These are phyloP conservation scores for Clarkia xantiana DNA, from an alignment of 345 rosid species.

Conservation along the genomic window DNA sequence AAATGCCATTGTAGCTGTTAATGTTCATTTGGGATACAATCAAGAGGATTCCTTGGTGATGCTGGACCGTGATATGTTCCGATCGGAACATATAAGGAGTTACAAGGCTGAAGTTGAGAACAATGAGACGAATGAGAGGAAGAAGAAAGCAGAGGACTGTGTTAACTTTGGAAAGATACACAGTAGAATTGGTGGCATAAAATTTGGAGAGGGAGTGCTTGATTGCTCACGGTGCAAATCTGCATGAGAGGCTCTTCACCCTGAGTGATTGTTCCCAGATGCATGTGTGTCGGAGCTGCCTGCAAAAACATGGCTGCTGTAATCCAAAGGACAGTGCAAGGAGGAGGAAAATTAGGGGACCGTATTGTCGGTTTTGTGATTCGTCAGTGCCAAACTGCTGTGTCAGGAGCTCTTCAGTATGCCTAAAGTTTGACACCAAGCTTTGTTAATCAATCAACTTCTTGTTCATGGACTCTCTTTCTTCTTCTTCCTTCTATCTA, in stretches of 20 bases:
- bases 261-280: slow-evolving; percentile 68
- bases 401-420: slow-evolving; percentile 77
- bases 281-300: slow-evolving; percentile 56
- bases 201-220: slow-evolving; percentile 92
- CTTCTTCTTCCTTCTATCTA: no score
- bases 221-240: slow-evolving; percentile 72
- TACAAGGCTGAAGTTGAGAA: slow-evolving; percentile 85
- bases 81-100: slow-evolving; percentile 75
- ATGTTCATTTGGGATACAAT: slow-evolving; percentile 85
- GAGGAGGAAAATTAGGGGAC: slow-evolving; percentile 64
- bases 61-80: slow-evolving; percentile 88
- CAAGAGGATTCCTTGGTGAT: slow-evolving; percentile 89
- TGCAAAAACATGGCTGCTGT: slow-evolving; percentile 49
- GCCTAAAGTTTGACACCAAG: slow-evolving; percentile 51
- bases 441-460: slow-evolving; percentile 37
- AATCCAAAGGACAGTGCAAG: slow-evolving; percentile 40
- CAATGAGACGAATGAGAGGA: slow-evolving; percentile 47
- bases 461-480: no score
- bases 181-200: slow-evolving; percentile 66
- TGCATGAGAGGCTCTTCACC: slow-evolving; percentile 71
- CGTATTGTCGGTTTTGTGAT: slow-evolving; percentile 52
- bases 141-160: slow-evolving; percentile 37
- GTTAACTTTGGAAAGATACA: slow-evolving; percentile 54
- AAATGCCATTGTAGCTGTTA: slow-evolving; percentile 88
- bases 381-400: slow-evolving; percentile 50